Base-by-base conservation (phyloP, 768 basidiomycete species). In the Collybiopsis luxurians region DNA sequence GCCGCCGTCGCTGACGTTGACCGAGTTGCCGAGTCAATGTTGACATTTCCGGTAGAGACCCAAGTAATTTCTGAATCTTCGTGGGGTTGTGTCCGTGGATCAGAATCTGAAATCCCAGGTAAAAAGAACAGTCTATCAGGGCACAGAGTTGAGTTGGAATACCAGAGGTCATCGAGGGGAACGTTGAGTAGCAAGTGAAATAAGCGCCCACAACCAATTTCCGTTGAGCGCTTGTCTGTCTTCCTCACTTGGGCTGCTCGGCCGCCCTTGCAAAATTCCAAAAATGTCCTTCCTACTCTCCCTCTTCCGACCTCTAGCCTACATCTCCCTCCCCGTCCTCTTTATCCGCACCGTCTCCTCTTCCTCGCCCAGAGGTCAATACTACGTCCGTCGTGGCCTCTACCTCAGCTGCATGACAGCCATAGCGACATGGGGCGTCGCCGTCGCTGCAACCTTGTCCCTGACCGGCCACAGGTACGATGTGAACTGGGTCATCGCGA, bases 401-500 rank as follows among this genome's bases (percentile, higher is more conserved):
- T 97, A 92, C 69, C 70, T 90, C 43, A 83, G 86, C 15, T 82
- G 89, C 1, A 71, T 96, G 54, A 81, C 82, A 27, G 74, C 85
- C 23, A 82, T 86, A 58, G 89, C 89, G 3, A 81, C 85, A 60
- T 87, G 85, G 75, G 90, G 90, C 48, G 78, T 88, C 47, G 67
- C 89, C 56, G 74, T 86, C 46, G 85, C 88, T 2, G 74, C 89
- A 6, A 81, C 80, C 12, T 77, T 93, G 79, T 74, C 82, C 19
- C 66, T 90, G 43, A 67, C 82, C 17, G 92, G 93, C 45, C 82
- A 81, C 50, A 75, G 87, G 30, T 85, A 83, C 69, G 89, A 95
- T 63, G 87, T 89, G 59, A 93, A 95, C 74, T 86, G 80, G 63
- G 76, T 88, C 65, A 87, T 95, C 42, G 96, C 94, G 10, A 76